phyloP scores from a whole-genome alignment of 2,329 filamentous ascomycete species.

The Paecilomyces variotii region DNA sequence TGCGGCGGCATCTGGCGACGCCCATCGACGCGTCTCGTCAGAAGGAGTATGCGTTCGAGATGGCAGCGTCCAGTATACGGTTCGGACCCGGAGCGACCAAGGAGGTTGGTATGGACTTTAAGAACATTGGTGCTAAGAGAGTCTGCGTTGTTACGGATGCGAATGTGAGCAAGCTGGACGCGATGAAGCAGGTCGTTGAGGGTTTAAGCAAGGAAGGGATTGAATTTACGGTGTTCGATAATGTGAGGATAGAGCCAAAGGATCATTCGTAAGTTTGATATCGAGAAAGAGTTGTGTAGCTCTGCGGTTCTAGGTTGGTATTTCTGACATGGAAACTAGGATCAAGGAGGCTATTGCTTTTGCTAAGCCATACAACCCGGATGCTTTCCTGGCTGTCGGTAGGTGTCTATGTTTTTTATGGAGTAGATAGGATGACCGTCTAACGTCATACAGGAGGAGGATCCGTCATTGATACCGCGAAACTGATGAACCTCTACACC shows the following conservation, averaged over 20 bases:
- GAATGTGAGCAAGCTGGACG: constrained; percentile 72
- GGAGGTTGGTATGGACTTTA: constrained; percentile 96
- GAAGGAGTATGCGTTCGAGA: constrained; percentile 98
- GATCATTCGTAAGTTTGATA: constrained; percentile 66
- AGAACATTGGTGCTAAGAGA: constrained; percentile 77
- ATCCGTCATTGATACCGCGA: constrained; percentile 95
- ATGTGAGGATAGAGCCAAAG: constrained; percentile 82
- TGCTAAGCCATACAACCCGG: constrained; percentile 69
- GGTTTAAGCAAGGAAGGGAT: constrained; percentile 71
- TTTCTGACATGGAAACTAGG: constrained; percentile 34
- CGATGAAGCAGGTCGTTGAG: constrained; percentile 83
- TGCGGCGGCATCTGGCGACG: constrained; percentile 61
- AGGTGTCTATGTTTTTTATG: constrained; percentile 2
- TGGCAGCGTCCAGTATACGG: constrained; percentile 90
- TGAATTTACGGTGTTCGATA: constrained; percentile 70
- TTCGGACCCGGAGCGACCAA: constrained; percentile 90
- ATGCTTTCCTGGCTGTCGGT: constrained; percentile 89
- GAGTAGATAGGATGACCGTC: not conserved
- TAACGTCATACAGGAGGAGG: constrained; percentile 50
- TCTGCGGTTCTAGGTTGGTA: not conserved
- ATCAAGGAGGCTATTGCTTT: constrained; percentile 85
- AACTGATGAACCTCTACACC: constrained; percentile 96
- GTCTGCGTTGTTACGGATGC: constrained; percentile 89
- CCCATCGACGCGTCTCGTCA: constrained; percentile 62
- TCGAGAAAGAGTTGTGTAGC: not conserved